These are phyloP conservation scores for Ilex asprella DNA, from an alignment of 257 asterid species.

Conservation along the genomic window DNA sequence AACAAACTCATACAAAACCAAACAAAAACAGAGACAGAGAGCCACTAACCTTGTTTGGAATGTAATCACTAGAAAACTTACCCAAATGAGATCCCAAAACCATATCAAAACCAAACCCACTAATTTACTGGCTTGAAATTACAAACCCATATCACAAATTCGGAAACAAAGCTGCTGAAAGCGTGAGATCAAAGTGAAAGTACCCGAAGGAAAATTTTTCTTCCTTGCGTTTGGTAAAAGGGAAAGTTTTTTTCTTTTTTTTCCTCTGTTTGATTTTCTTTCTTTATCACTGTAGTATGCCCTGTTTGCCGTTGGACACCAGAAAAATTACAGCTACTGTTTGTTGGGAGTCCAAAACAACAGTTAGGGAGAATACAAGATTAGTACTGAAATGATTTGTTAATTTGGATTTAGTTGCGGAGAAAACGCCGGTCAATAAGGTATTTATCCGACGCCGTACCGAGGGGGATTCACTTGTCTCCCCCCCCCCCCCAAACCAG, in stretches of 20 bases:
- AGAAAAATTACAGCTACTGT: constrained; percentile 10
- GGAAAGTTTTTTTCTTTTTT: constrained; percentile 33
- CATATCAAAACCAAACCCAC: constrained; percentile 29
- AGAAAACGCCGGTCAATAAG: no score
- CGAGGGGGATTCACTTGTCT: no score
- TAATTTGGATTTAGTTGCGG: no score
- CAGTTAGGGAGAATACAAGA: no score
- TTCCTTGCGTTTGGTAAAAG: constrained; percentile 50
- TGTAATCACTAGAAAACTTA: not conserved
- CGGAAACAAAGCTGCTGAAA: constrained; percentile 33
- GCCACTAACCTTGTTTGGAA: constrained; percentile 29
- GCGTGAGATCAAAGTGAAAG: constrained; percentile 40
- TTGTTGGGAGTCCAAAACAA: not conserved
- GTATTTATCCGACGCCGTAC: no score
- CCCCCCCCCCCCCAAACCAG: no score
- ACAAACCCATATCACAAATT: constrained; percentile 23
- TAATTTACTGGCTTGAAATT: constrained; percentile 28
- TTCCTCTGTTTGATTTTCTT: constrained; percentile 1
- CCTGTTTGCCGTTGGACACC: constrained; percentile 6
- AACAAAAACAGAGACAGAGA: constrained; percentile 17
- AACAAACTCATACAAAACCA: constrained; percentile 9
- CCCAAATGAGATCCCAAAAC: constrained; percentile 23
- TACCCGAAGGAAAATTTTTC: constrained; percentile 35
- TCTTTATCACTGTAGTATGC: constrained; percentile 3
- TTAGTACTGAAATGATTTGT: no score